Percentiles rank a stretch among this genome's conserved stretches.
phyloP scores from a whole-genome alignment of 23 red algal genomes.

The Porphyridium purpureum region DNA sequence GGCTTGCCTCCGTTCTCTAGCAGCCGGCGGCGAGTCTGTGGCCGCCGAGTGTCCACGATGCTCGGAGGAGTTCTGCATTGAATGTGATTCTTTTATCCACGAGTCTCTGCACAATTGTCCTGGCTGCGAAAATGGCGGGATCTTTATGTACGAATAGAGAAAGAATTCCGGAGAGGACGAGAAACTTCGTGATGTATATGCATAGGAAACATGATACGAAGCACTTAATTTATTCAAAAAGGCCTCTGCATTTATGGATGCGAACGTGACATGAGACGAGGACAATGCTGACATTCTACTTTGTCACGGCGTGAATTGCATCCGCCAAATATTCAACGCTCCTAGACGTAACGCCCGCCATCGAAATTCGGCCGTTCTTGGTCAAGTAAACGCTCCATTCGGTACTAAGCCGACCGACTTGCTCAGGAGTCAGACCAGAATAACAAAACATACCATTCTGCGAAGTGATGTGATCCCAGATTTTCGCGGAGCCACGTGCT shows the following conservation, averaged over 20 bases:
- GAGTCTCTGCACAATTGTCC: constrained; percentile 73
- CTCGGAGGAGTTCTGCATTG: constrained; percentile 53
- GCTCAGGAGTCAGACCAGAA: constrained; percentile 33
- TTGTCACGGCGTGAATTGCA: constrained; percentile 60
- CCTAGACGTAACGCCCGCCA: constrained; percentile 62
- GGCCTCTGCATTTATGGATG: no score
- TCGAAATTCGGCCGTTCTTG: constrained; percentile 57
- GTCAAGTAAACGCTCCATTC: constrained; percentile 60
- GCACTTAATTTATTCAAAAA: no score
- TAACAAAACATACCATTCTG: constrained; percentile 94
- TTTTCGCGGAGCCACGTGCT: constrained; percentile 19
- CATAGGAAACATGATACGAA: no score
- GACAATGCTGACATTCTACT: background rate
- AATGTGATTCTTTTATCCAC: constrained; percentile 86
- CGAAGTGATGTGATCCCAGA: constrained; percentile 57
- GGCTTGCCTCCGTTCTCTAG: background rate
- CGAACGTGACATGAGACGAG: background rate
- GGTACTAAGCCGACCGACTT: constrained; percentile 28
- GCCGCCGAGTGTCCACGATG: constrained; percentile 41
- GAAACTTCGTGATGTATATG: no score
- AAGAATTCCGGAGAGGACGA: no score
- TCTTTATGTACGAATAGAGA: no score
- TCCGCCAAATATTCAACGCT: constrained; percentile 62
- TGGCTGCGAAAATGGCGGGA: no score
- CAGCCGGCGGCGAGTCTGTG: background rate